Evolutionary conservation across 2,329 filamentous ascomycete species (phyloP).

Genomic region (Aureobasidium sp.): DNA sequence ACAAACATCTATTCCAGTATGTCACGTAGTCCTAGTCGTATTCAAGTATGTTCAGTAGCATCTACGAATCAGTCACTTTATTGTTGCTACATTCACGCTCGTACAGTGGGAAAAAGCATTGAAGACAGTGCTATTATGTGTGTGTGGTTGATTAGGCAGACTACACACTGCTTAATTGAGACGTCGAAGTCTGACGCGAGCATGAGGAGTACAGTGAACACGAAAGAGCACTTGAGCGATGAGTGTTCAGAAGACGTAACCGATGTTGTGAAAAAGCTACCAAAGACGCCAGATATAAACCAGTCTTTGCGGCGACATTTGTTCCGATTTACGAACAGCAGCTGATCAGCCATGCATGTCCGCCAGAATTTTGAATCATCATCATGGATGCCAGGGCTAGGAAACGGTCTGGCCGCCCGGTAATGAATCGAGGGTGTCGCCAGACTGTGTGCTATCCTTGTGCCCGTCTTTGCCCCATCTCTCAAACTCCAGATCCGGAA

Average conservation of each 20-base stretch:
- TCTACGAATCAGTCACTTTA: neutral
- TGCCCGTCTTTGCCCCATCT: slow-evolving; percentile 10
- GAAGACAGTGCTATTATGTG: neutral
- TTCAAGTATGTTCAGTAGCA: neutral
- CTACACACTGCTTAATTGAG: neutral
- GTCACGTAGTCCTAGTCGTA: neutral
- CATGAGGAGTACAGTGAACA: neutral
- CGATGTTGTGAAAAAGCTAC: slow-evolving; percentile 16
- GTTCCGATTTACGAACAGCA: slow-evolving; percentile 13
- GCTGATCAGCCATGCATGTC: slow-evolving; percentile 1
- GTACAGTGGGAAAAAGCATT: neutral
- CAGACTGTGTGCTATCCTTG: slow-evolving; percentile 14
- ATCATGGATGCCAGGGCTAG: slow-evolving; percentile 13
- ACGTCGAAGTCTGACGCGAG: neutral
- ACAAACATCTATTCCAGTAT: neutral
- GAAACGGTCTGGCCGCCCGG: slow-evolving; percentile 7
- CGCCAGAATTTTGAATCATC: slow-evolving; percentile 16
- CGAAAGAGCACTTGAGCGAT: neutral
- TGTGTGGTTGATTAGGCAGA: too few relatives aligned
- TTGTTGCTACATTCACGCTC: neutral
- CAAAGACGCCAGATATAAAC: slow-evolving; percentile 17
- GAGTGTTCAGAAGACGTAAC: slow-evolving; percentile 14
- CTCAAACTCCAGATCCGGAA: slow-evolving; percentile 15
- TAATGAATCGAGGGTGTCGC: slow-evolving; percentile 9
- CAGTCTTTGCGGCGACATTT: slow-evolving; percentile 12